These are phyloP conservation scores for Epichloe festucae DNA, from an alignment of 2,329 filamentous ascomycete species.

Conservation along the genomic window DNA sequence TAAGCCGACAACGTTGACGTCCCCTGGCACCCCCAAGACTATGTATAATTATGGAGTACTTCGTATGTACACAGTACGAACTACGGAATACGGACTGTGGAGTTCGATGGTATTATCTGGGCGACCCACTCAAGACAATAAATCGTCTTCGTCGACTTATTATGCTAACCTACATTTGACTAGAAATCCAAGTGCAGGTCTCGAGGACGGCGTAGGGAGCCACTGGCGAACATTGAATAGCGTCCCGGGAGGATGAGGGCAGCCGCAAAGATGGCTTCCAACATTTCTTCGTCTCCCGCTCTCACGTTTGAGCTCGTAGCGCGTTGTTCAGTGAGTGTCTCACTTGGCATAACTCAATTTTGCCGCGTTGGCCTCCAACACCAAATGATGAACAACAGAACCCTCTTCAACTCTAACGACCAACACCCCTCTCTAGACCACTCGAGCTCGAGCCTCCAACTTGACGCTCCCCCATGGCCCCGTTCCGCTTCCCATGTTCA, in stretches of 20 bases:
- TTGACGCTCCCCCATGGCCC: slow-evolving; percentile 83
- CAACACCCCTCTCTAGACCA: slow-evolving; percentile 47
- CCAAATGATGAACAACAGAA: neutral
- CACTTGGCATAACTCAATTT: neutral
- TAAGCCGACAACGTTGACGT: slow-evolving; percentile 9
- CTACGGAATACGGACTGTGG: too few species aligned
- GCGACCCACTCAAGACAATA: neutral
- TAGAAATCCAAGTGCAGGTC: slow-evolving; percentile 4
- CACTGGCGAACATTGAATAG: neutral
- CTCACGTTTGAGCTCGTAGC: slow-evolving; percentile 68
- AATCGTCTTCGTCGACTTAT: neutral
- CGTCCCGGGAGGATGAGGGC: slow-evolving; percentile 14
- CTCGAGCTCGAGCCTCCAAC: slow-evolving; percentile 80
- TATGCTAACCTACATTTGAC: slow-evolving; percentile 3
- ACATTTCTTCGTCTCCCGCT: slow-evolving; percentile 47
- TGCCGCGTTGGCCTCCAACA: neutral
- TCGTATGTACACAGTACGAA: too few species aligned
- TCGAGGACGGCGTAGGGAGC: neutral
- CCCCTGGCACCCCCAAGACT: neutral
- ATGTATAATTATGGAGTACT: too few species aligned
- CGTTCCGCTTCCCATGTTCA: slow-evolving; percentile 86
- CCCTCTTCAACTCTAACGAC: neutral
- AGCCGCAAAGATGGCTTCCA: slow-evolving; percentile 33
- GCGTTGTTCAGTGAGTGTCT: slow-evolving; percentile 58
- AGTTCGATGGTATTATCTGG: neutral